Base-by-base conservation (phyloP, 2,329 filamentous ascomycete genomes). In the Fusarium globosum region DNA sequence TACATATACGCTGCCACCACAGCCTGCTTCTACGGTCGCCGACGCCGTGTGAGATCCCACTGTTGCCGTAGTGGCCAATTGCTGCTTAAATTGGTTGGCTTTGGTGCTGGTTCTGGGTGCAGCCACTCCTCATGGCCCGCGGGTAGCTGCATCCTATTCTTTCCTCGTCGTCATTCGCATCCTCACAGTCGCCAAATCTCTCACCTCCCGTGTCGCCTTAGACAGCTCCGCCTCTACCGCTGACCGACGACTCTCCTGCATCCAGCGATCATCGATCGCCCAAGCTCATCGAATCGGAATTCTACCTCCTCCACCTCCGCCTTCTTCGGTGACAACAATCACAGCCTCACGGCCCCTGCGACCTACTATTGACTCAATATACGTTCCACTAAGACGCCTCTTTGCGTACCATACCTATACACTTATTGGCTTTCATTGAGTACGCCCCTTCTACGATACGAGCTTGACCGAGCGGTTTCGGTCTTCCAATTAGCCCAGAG, bases 401-500 rank as follows among this genome's bases (percentile, higher is more conserved):
- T 65, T 69, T 72, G 67, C 64, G 79, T 77, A 75, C 68, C 56
- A 61, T 75, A 65, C 71, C 39, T 39, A 72, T 41, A 65, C 49
- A 72, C 62, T 67, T 71, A 78, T 80, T 80, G 76, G 62, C 68
- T 72, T 73, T 67, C 41, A 55, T 61, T 65, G 61, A 72, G 36
- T 61, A 68, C 72, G 45, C 59, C 70, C 64, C 53, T 42, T 72
- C 61, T 64, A 77, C 75, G 78, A 81, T 81, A 82, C 80, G 80
- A 81, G 78, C 74, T 72, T 55, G 67, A 67, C 72, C 76, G 77
- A 76, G 71, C 72, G 76, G 72, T 77, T 63, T 66, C 74, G 65
- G 73, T 73, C 72, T 68, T 53, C 49, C 39, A 73, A 58, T 71
- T 75, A 52, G 51, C 51, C 60, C 57, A 70, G 69, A 73, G 73